phyloP scores from a whole-genome alignment of 75 land plant genomes.

The Sequoiadendron giganteum region DNA sequence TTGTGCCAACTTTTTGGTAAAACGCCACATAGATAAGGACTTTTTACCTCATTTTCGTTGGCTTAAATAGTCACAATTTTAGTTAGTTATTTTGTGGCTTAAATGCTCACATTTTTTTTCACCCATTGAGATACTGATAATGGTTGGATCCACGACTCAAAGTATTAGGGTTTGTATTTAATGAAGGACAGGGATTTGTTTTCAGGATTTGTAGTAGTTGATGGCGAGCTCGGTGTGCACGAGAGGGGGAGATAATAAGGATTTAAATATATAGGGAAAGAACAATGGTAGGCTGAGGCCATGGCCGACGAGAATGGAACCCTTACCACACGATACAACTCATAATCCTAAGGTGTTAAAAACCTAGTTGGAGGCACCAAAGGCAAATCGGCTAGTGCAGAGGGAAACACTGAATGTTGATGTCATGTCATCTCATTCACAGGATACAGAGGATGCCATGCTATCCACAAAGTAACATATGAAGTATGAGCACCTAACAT shows the following conservation, averaged over 20 bases:
- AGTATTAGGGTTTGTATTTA: background rate
- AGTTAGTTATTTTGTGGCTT: background rate
- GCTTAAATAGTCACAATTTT: background rate
- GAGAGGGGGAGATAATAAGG: background rate
- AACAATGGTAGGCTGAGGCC: constrained; percentile 34
- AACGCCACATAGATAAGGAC: background rate
- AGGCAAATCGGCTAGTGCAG: no score
- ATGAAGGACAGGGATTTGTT: background rate
- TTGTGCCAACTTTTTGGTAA: background rate
- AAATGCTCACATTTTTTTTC: background rate
- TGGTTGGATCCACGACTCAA: background rate
- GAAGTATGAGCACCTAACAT: no score
- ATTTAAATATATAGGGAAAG: background rate
- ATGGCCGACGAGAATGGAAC: constrained; percentile 64
- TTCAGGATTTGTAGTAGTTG: background rate
- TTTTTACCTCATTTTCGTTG: background rate
- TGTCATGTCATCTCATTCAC: no score
- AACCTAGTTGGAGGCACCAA: constrained; percentile 38
- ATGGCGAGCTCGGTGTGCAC: background rate
- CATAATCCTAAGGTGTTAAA: constrained; percentile 38
- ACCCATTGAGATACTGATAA: background rate
- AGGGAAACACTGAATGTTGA: no score
- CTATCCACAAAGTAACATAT: no score
- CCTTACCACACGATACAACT: constrained; percentile 13
- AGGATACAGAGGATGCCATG: no score